Conservation (phyloP, 495 filamentous ascomycete species). For the Filosporella fistucella region DNA sequence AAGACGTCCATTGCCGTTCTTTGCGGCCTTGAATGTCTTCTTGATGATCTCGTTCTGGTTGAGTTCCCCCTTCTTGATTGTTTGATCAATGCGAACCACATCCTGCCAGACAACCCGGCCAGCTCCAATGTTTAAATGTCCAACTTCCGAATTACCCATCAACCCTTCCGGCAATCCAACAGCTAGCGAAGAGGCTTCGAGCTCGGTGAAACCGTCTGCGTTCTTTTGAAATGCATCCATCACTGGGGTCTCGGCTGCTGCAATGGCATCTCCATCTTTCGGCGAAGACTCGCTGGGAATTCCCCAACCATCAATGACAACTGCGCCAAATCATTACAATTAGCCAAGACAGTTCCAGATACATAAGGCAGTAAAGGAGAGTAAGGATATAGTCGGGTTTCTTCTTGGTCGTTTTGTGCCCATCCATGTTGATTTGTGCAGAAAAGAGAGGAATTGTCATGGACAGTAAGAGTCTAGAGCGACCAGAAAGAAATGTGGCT, state of each 20-base stretch:
- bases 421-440: neutral
- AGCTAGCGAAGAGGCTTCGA: conserved; percentile 93
- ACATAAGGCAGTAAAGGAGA: conserved; percentile 40
- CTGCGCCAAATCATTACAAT: conserved; percentile 50
- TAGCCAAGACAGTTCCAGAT: conserved; percentile 49
- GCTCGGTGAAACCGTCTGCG: conserved; percentile 74
- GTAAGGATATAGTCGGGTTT: conserved; percentile 38
- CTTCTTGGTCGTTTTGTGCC: conserved; percentile 13
- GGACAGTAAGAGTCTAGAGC: neutral
- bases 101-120: conserved; percentile 99
- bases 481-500: too few relatives aligned
- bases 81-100: conserved; percentile 94
- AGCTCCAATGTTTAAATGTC: conserved; percentile 97
- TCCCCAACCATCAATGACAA: conserved; percentile 99
- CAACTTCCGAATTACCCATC: conserved; percentile 99
- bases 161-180: conserved; percentile 94
- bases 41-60: conserved; percentile 72
- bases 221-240: conserved; percentile 82
- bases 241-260: conserved; percentile 82
- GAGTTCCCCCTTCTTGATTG: conserved; percentile 84
- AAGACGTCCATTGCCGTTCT: conserved; percentile 83
- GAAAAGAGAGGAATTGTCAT: neutral
- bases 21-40: conserved; percentile 73
- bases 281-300: conserved; percentile 73
- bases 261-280: conserved; percentile 88